Conservation (phyloP, 768 basidiomycete species). For the Leucosporidium yakuticum region DNA sequence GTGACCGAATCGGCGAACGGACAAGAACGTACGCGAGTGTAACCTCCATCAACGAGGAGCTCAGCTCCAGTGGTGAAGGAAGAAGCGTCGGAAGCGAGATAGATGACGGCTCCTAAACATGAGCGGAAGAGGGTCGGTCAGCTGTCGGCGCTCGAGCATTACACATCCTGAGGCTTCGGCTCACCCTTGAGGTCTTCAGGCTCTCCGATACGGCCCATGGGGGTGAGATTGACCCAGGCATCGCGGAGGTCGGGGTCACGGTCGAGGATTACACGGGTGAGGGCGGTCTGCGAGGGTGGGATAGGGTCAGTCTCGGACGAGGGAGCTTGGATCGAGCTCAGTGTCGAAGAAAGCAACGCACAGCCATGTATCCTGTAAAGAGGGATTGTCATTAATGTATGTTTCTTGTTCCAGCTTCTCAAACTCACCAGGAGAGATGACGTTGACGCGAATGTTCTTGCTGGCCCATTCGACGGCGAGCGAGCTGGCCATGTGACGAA, state of each 20-base stretch:
- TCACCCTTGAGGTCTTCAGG: constrained; percentile 77
- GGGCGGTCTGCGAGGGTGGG: constrained; percentile 12
- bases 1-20: too few relatives aligned
- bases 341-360: constrained; percentile 22
- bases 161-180: not conserved
- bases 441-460: constrained; percentile 53
- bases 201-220: constrained; percentile 84
- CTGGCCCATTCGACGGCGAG: constrained; percentile 95
- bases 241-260: constrained; percentile 64
- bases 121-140: not conserved
- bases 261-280: constrained; percentile 75
- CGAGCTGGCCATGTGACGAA: constrained; percentile 87
- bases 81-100: constrained; percentile 81
- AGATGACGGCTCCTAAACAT: constrained; percentile 60
- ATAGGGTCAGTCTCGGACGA: not conserved
- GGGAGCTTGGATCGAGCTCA: not conserved
- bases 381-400: constrained; percentile 59
- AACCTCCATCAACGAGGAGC: constrained; percentile 81
- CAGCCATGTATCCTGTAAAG: constrained; percentile 87
- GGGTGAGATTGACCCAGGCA: constrained; percentile 77
- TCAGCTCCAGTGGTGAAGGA: constrained; percentile 84
- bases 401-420: constrained; percentile 20
- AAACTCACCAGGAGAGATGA: constrained; percentile 56
- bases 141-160: too few relatives aligned
- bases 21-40: constrained; percentile 49